Evolutionary conservation across 352 stramenopile species (phyloP).

Genomic region (Phytophthora litchii): DNA sequence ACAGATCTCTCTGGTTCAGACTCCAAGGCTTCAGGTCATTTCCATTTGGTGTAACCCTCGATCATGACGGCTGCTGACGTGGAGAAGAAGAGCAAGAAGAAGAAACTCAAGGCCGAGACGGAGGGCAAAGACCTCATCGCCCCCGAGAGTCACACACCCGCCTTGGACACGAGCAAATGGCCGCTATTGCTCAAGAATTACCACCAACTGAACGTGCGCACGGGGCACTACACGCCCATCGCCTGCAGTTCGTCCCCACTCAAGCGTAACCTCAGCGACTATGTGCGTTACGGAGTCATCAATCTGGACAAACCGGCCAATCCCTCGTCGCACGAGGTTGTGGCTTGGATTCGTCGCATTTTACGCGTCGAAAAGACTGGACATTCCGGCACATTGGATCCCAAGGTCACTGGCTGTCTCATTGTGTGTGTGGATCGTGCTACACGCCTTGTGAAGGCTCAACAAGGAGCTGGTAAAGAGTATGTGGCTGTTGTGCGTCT

Average conservation of each 20-base stretch:
- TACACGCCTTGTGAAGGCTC: conserved; percentile 91
- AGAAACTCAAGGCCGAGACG: conserved; percentile 79
- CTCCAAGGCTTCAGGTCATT: conserved; percentile 14
- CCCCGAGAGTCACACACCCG: conserved; percentile 84
- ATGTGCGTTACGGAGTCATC: conserved; percentile 99
- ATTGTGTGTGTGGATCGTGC: conserved; percentile 99
- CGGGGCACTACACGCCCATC: conserved; percentile 99
- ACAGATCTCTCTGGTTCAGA: conserved; percentile 14
- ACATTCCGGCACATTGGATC: conserved; percentile 99
- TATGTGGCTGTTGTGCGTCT: conserved; percentile 99
- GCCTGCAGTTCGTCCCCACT: conserved; percentile 96
- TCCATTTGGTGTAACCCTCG: conserved; percentile 16
- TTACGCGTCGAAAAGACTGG: conserved; percentile 99
- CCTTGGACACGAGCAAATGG: conserved; percentile 98
- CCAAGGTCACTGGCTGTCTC: conserved; percentile 99
- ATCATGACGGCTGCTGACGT: conserved; percentile 70
- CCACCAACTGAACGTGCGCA: conserved; percentile 98
- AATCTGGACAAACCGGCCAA: conserved; percentile 99
- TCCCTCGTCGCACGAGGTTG: conserved; percentile 99
- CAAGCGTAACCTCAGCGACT: conserved; percentile 97
- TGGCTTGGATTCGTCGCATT: conserved; percentile 99
- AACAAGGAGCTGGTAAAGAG: conserved; percentile 98
- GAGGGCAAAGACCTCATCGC: conserved; percentile 77
- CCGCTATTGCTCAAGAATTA: conserved; percentile 99
- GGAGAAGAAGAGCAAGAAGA: conserved; percentile 90